These are phyloP conservation scores for Phyllostachys edulis DNA, from an alignment of 176 grass and related monocot species.

Conservation along the genomic window DNA sequence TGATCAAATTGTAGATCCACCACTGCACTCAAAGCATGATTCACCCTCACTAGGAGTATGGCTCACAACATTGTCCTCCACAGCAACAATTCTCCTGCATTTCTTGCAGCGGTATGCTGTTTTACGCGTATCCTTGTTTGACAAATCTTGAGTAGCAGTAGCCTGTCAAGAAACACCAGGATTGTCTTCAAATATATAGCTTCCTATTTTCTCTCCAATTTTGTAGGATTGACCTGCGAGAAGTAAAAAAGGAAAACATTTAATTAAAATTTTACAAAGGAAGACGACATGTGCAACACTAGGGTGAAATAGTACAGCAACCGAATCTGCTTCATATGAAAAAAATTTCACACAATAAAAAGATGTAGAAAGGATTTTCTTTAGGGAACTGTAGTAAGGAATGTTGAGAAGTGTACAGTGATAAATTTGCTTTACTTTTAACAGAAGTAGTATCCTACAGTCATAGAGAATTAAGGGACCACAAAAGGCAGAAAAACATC, in stretches of 20 bases:
- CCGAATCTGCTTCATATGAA: not conserved
- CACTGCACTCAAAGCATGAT: constrained; percentile 75
- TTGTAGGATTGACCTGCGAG: constrained; percentile 65
- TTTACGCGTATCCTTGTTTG: constrained; percentile 30
- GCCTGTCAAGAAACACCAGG: constrained; percentile 52
- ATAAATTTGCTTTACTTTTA: not conserved
- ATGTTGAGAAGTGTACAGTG: not conserved
- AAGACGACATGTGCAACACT: not conserved
- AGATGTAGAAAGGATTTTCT: not conserved
- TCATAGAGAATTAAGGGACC: not conserved
- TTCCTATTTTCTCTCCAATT: constrained; percentile 67
- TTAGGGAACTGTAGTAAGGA: not conserved
- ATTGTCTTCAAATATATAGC: constrained; percentile 68
- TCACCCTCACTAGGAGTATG: constrained; percentile 6
- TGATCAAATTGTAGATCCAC: too few relatives aligned
- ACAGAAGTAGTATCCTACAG: not conserved
- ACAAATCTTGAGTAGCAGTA: constrained; percentile 24
- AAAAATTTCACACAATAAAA: not conserved
- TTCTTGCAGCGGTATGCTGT: constrained; percentile 79
- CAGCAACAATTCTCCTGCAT: constrained; percentile 75
- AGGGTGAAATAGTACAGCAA: not conserved
- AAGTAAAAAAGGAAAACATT: not conserved
- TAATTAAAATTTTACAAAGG: not conserved
- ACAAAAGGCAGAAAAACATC: not conserved
- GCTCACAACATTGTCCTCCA: constrained; percentile 71